phyloP scores from a whole-genome alignment of 2,329 filamentous ascomycete genomes.

The Colletotrichum kahawae region DNA sequence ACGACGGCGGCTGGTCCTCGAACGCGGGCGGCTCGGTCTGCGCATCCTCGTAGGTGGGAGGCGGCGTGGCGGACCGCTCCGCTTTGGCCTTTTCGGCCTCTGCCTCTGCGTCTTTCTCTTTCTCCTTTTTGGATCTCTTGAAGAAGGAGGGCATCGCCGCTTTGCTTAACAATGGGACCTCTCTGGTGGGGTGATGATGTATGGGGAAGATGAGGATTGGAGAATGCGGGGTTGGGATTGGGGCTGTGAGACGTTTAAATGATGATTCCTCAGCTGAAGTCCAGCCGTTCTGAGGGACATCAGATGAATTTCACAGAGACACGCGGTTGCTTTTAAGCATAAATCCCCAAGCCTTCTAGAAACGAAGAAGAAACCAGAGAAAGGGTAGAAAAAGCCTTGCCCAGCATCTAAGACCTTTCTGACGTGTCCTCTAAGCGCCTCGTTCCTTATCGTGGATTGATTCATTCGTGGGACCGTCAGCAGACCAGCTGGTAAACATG shows the following conservation, averaged over 20 bases:
- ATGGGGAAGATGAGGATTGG: not conserved
- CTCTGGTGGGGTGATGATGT: not conserved
- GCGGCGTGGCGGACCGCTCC: slow-evolving; percentile 11
- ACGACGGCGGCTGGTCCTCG: slow-evolving; percentile 16
- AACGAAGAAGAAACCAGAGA: not conserved
- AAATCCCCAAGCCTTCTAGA: not conserved
- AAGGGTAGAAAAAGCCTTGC: not conserved
- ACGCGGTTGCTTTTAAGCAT: not conserved
- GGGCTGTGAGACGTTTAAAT: not conserved
- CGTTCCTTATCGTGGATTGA: not conserved
- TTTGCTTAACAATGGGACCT: not conserved
- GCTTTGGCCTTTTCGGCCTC: slow-evolving; percentile 6
- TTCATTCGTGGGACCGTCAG: not conserved
- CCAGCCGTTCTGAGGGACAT: not conserved
- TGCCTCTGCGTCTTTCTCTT: slow-evolving; percentile 2
- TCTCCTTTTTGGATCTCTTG: slow-evolving; percentile 15
- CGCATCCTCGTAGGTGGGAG: slow-evolving; percentile 8
- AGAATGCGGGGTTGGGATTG: not conserved
- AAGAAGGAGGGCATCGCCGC: slow-evolving; percentile 10
- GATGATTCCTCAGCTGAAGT: not conserved
- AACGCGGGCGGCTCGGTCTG: slow-evolving; percentile 3
- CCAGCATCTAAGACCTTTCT: not conserved
- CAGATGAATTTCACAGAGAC: not conserved
- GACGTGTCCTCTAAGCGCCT: not conserved
- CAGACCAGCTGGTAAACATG: not conserved